Percentiles rank a stretch among this genome's conserved stretches.
These are phyloP conservation scores for Mrakia hoshinonis DNA, from an alignment of 768 basidiomycete genomes.

Conservation along the genomic window DNA sequence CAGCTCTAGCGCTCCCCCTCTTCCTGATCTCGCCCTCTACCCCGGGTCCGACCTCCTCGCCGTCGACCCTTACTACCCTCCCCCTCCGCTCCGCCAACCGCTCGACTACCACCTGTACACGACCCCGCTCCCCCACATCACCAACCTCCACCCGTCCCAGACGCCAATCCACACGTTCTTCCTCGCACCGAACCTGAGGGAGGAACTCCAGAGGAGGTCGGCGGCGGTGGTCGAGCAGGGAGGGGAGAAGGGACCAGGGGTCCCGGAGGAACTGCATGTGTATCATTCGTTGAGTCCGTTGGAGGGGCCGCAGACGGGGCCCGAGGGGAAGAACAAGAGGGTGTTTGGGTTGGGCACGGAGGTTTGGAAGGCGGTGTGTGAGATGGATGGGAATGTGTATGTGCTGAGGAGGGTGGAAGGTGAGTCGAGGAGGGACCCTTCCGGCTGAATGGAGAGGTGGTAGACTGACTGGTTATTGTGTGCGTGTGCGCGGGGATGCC, in stretches of 20 bases:
- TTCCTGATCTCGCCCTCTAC: background rate
- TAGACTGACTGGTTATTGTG: background rate
- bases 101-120: slow-evolving; percentile 91
- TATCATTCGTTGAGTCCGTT: slow-evolving; percentile 82
- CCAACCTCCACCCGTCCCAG: slow-evolving; percentile 46
- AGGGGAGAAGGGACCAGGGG: slow-evolving; percentile 36
- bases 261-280: slow-evolving; percentile 73
- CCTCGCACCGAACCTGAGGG: slow-evolving; percentile 67
- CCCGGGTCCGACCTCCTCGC: too few relatives aligned
- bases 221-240: slow-evolving; percentile 44
- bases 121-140: slow-evolving; percentile 52
- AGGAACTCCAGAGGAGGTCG: slow-evolving; percentile 51
- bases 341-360: slow-evolving; percentile 75
- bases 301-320: slow-evolving; percentile 42
- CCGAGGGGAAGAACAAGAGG: slow-evolving; percentile 46
- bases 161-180: slow-evolving; percentile 53
- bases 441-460: background rate
- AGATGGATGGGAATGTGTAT: slow-evolving; percentile 68
- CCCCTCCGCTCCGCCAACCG: slow-evolving; percentile 17
- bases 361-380: slow-evolving; percentile 72
- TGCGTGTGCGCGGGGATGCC: slow-evolving; percentile 20
- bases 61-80: slow-evolving; percentile 9
- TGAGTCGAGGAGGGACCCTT: slow-evolving; percentile 40
- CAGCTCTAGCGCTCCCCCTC: background rate
- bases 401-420: slow-evolving; percentile 79